Base-by-base conservation (phyloP, 225 moss, liverwort and hornwort genomes). In the Rhytidiadelphus loreus region DNA sequence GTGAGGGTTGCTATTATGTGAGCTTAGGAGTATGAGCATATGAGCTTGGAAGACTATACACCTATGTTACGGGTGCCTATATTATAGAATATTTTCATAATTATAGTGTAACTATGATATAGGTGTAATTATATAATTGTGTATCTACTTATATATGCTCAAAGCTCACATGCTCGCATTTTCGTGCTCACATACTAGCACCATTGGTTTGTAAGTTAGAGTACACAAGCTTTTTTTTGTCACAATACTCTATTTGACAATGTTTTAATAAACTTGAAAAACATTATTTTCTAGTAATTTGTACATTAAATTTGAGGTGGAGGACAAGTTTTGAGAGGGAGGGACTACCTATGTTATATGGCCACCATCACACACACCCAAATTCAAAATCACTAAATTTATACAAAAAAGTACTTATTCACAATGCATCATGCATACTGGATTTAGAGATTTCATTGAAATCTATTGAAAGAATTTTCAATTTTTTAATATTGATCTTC, bases 341-440 rank as follows among this genome's bases (percentile, higher is more conserved):
- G 2, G 30, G 39, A 3, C 8, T 69, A 23, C 1, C 23, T 39
- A 68, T 7, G 1, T 4, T 7, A 4, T 8, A 39, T 8, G 39
- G 19, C 9, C 18, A 63, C 32, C 1, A 9, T 8, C 17, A 32
- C 32, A n/a, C n/a, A n/a, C n/a, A n/a, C 8, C 8, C 4, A 17
- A 16, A 16, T 5, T 63, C 5, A 16, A 37, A 37, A 68, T 22
- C 12, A n/a, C 4, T 4, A 68, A 68, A 68, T 68, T 20, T n/a
- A 12, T 7, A 12, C 4, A 12, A 12, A n/a, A 21, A 2, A 5
- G 21, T 20, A 3, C 12, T 66, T 66, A 0, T 0, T 37, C 1
- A 37, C 1, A 4, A 21, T 20, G 12, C 66, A 21, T 37, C 4
- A 37, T 66, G 18, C 0, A 37, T 0, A 21, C 3, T 20, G 3